A percentile compares a stretch with the other conserved stretches of the same genome.
Evolutionary conservation across 768 basidiomycete species (phyloP).

Genomic region (Auricularia sp.): DNA sequence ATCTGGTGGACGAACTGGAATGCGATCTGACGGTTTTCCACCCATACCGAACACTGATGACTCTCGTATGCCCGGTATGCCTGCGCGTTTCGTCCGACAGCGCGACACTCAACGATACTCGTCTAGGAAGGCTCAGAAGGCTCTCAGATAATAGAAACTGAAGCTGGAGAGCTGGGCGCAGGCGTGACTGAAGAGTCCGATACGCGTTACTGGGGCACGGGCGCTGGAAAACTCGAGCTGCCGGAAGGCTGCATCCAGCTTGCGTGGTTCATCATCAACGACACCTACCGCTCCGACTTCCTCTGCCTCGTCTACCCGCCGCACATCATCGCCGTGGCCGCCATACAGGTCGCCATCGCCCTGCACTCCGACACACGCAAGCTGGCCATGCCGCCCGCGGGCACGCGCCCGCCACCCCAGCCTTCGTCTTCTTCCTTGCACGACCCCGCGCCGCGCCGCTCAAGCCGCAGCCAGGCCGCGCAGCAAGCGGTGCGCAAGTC

Average conservation of each 20-base stretch:
- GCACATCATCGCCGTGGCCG: constrained; percentile 85
- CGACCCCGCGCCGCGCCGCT: constrained; percentile 37
- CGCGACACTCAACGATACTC: background rate
- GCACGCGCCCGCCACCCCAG: constrained; percentile 24
- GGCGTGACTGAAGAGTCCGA: constrained; percentile 43
- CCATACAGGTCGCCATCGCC: constrained; percentile 79
- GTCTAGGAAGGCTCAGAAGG: constrained; percentile 6
- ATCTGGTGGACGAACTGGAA: constrained; percentile 91
- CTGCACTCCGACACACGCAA: constrained; percentile 50
- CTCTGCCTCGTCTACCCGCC: constrained; percentile 92
- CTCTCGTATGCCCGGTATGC: constrained; percentile 59
- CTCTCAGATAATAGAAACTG: constrained; percentile 26
- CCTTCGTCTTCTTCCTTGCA: constrained; percentile 24
- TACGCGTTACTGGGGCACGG: constrained; percentile 68
- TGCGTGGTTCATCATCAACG: constrained; percentile 97
- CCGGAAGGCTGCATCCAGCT: constrained; percentile 72
- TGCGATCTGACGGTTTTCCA: constrained; percentile 88
- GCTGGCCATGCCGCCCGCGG: constrained; percentile 6
- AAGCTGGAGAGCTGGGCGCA: constrained; percentile 42
- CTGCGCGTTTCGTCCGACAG: background rate
- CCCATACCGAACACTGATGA: constrained; percentile 81
- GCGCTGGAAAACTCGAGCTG: constrained; percentile 68
- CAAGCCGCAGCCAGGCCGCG: constrained; percentile 29
- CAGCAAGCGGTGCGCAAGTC: constrained; percentile 8
- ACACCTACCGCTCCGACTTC: constrained; percentile 79